Percentiles rank a stretch among this genome's conserved stretches.
Conservation (phyloP, 257 asterid species). For the Ophiorrhiza pumila region DNA sequence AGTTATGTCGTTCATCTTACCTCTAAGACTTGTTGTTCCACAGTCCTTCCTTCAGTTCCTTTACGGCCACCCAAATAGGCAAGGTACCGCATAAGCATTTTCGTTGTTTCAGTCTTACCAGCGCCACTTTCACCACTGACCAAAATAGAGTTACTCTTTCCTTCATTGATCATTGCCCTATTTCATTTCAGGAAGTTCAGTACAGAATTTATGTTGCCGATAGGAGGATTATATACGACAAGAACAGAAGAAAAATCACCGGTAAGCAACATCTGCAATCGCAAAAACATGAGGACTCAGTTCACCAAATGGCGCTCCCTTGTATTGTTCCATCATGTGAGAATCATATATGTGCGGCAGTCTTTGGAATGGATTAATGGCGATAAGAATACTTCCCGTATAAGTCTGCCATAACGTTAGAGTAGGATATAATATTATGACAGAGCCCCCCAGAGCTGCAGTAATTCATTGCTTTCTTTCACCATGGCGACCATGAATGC, state of each 20-base stretch:
- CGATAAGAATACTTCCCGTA: constrained; percentile 97
- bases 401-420: constrained; percentile 69
- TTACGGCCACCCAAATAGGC: constrained; percentile 96
- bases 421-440: constrained; percentile 29
- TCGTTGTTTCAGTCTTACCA: constrained; percentile 97
- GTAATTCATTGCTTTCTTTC: constrained; percentile 22
- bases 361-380: constrained; percentile 97
- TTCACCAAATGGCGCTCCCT: constrained; percentile 90
- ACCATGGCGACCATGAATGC: constrained; percentile 17
- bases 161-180: constrained; percentile 87
- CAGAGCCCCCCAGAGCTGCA: constrained; percentile 20
- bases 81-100: constrained; percentile 98
- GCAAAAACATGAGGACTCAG: constrained; percentile 97
- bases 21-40: constrained; percentile 99
- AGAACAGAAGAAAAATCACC: constrained; percentile 43
- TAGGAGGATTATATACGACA: constrained; percentile 8
- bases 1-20: constrained; percentile 34
- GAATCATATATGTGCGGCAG: constrained; percentile 85
- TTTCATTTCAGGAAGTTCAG: constrained; percentile 36
- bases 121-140: constrained; percentile 99
- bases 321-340: constrained; percentile 94
- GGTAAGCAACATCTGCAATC: constrained; percentile 85
- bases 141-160: constrained; percentile 84
- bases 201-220: constrained; percentile 19
- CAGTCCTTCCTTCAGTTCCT: constrained; percentile 93